A percentile compares a stretch with the other conserved stretches of the same genome.
phyloP scores from a whole-genome alignment of 2,329 filamentous ascomycete species.

The Aspergillus fructus region DNA sequence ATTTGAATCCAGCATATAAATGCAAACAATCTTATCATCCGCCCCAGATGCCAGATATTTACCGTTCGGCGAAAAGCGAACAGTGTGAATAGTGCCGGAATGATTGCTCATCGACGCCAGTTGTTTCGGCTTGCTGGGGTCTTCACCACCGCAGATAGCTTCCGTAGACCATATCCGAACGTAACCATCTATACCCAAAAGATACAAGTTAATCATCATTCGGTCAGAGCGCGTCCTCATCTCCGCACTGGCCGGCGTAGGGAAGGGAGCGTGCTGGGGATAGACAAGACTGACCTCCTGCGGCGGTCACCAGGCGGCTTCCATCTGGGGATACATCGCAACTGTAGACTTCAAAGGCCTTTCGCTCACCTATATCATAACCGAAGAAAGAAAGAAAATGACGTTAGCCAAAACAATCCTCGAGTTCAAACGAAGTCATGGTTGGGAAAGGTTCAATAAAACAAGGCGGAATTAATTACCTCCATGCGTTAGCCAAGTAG shows the following conservation, averaged over 20 bases:
- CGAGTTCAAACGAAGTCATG: not conserved
- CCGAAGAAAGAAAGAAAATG: not conserved
- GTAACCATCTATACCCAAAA: conserved; percentile 69
- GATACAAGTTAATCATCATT: conserved; percentile 11
- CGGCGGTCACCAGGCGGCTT: conserved; percentile 85
- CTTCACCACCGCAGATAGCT: conserved; percentile 77
- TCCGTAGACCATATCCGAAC: conserved; percentile 98
- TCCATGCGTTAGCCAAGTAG: conserved; percentile 92
- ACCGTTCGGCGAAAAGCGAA: conserved; percentile 92
- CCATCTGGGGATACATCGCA: conserved; percentile 97
- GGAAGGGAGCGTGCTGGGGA: not conserved
- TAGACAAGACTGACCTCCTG: conserved; percentile 65
- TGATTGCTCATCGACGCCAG: conserved; percentile 98
- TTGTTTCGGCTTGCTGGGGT: conserved; percentile 78
- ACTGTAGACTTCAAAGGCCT: conserved; percentile 97
- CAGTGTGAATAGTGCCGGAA: conserved; percentile 93
- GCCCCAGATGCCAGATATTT: conserved; percentile 95
- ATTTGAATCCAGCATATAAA: conserved; percentile 85
- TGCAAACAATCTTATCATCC: conserved; percentile 98
- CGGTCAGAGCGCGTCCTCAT: not conserved
- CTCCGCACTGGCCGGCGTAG: not conserved
- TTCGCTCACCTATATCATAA: conserved; percentile 72
- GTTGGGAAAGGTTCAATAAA: conserved; percentile 3
- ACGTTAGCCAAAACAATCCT: conserved; percentile 17
- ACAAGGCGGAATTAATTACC: conserved; percentile 49